Evolutionary conservation across 1,284 basidiomycete genomes (phyloP), one percentile per base, ranked within the genome.

Genomic region (Golubevia sp.): DNA sequence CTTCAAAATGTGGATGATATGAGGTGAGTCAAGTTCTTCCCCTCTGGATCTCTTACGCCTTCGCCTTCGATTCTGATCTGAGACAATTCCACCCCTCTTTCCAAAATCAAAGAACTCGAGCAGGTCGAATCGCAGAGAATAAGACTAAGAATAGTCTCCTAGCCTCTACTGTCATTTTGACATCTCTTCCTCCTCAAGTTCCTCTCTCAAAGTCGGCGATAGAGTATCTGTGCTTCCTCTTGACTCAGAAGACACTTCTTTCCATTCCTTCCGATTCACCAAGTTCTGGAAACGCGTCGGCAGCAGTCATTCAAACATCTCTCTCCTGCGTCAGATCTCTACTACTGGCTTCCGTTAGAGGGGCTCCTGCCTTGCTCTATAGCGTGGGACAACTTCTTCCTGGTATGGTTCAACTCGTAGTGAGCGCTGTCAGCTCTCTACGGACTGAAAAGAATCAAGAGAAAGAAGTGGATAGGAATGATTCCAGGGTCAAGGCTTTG

Each of bases 381-480:
- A 73, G 71, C 53, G 66, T 80, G 15, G 76, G 79, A 23, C 69
- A 75, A 60, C 61, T 74, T n/a, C 26, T 78, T 25, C 77, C 79
- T 0, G 62, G 64, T 11, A 49, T 80, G 38, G 69, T 79, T 55
- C 74, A 74, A 61, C 70, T 67, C 54, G 63, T 74, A 4, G 70
- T 59, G 58, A 62, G 2, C 26, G 66, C 18, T 44, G 11, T 18
- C 13, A 44, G 18, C 18, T 44, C 38, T 44, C n/a, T 25, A n/a
- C 13, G 51, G 18, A 30, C 13, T 15, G 24, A 30, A 53, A n/a
- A 30, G 11, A 11, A 53, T 13, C 13, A 30, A 30, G 24, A 53
- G n/a, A 25, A 25, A n/a, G 51, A 30, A 53, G 13, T 44, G 38
- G 51, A 30, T 30, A 25, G 24, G 24, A 53, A 25, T 25, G 51